Evolutionary conservation across 2,329 filamentous ascomycete genomes (phyloP), one percentile per base, ranked within the genome.

Genomic region (Epichloe bromicola): DNA sequence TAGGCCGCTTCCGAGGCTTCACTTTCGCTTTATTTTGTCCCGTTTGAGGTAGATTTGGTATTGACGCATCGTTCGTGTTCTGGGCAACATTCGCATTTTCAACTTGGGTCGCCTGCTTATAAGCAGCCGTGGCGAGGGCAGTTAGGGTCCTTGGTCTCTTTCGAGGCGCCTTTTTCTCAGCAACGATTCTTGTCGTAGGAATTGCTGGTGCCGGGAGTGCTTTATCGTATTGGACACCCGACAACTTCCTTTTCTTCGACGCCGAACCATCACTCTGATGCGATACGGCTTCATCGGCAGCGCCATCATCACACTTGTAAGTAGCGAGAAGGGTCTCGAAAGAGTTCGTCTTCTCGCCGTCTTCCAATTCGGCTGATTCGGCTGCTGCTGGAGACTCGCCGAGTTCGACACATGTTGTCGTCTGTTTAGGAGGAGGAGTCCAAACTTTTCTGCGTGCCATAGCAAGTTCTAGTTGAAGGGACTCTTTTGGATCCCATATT

Each of bases 101-200:
- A 10, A 61, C 56, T 48, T 72, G 63, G 4, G 57, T 59, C 12
- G 59, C 51, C 40, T 53, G 51, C 50, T 61, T 60, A 60, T 90
- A 93, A 4, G 80, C 79, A 12, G 86, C 83, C 1, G 83, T 91
- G 11, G 87, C 86, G 47, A 86, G 69, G 40, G 81, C 86, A 0
- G 88, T 95, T 51, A 95, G 83, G 0, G 88, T 94, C 40, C 80
- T 80, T 0, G 82, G 68, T 63, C 85, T 90, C 66, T 86, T 88
- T 64, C 79, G 82, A 3, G 74, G 68, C 5, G 72, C 70, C 56
- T 80, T 84, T 20, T 67, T 62, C 60, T 78, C 79, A 1, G 59
- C 55, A 0, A 67, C 67, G 1, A 67, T 65, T 17, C 59, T 63
- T 42, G 61, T 54, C 6, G 34, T 15, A n/a, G 41, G 2, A 20